phyloP scores from a whole-genome alignment of 495 filamentous ascomycete species.

The Aspergillus incahuasiensis region DNA sequence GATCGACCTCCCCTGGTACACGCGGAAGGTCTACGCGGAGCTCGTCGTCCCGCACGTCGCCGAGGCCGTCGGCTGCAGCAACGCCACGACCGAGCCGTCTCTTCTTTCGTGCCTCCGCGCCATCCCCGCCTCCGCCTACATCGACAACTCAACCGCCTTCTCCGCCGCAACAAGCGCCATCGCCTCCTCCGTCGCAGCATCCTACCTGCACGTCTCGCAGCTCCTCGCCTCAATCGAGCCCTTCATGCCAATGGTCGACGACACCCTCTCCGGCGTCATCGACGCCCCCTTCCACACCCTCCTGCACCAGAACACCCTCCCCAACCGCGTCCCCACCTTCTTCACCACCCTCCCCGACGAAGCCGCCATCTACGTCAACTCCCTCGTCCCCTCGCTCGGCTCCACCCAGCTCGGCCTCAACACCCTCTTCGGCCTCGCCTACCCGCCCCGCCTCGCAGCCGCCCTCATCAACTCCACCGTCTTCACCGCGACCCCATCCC shows the following conservation, averaged over 20 bases:
- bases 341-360: constrained; percentile 28
- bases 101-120: constrained; percentile 25
- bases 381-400: constrained; percentile 16
- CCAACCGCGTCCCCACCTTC: constrained; percentile 26
- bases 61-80: constrained; percentile 24
- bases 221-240: constrained; percentile 26
- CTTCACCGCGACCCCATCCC: constrained; percentile 15
- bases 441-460: constrained; percentile 14
- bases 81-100: constrained; percentile 12
- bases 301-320: constrained; percentile 14
- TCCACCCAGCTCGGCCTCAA: constrained; percentile 11
- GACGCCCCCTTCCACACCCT: constrained; percentile 30
- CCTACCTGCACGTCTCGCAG: constrained; percentile 20
- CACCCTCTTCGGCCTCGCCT: constrained; percentile 14
- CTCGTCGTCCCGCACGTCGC: constrained; percentile 20
- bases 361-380: constrained; percentile 19
- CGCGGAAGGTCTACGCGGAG: constrained; percentile 21
- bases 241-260: constrained; percentile 28
- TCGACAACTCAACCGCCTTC: constrained; percentile 24
- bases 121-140: constrained; percentile 21
- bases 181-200: constrained; percentile 4
- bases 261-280: constrained; percentile 21
- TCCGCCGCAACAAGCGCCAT: constrained; percentile 5
- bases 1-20: constrained; percentile 26
- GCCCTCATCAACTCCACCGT: constrained; percentile 15